A percentile compares a stretch with the other conserved stretches of the same genome.
phyloP scores from a whole-genome alignment of 306 rosid species.

The Citrullus mucosospermus region DNA sequence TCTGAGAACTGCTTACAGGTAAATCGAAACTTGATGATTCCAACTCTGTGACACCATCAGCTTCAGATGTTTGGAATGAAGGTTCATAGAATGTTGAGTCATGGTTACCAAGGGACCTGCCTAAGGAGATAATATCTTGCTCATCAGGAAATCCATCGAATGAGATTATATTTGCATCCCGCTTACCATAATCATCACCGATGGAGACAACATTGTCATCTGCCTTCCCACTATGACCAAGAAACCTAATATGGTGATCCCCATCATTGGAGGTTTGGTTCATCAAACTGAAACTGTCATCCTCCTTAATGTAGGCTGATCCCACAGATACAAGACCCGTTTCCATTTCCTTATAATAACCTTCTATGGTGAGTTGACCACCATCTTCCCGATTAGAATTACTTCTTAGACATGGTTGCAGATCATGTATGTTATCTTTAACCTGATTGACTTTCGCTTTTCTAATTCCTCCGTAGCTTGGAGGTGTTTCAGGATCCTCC shows the following conservation, averaged over 20 bases:
- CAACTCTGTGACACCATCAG: slow-evolving; percentile 28
- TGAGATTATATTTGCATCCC: slow-evolving; percentile 34
- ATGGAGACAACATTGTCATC: slow-evolving; percentile 29
- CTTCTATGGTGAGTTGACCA: slow-evolving; percentile 24
- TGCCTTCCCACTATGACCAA: slow-evolving; percentile 24
- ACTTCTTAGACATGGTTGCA: slow-evolving; percentile 1
- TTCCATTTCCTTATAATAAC: slow-evolving; percentile 32
- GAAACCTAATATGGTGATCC: slow-evolving; percentile 33
- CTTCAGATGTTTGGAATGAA: slow-evolving; percentile 37
- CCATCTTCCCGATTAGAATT: slow-evolving; percentile 26
- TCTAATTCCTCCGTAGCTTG: slow-evolving; percentile 37
- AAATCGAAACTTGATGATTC: slow-evolving; percentile 33
- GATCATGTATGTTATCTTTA: slow-evolving; percentile 35
- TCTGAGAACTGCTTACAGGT: slow-evolving; percentile 20
- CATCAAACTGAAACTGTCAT: slow-evolving; percentile 22
- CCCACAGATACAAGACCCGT: slow-evolving; percentile 27
- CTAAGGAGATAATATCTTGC: slow-evolving; percentile 38
- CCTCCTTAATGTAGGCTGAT: slow-evolving; percentile 37
- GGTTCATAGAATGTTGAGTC: slow-evolving; percentile 42
- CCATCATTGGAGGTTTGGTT: slow-evolving; percentile 38
- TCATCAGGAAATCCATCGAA: slow-evolving; percentile 61
- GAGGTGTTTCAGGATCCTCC: slow-evolving; percentile 39
- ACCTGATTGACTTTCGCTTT: slow-evolving; percentile 43
- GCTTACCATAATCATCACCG: slow-evolving; percentile 35
- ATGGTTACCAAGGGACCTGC: slow-evolving; percentile 34